A percentile compares a stretch with the other conserved stretches of the same genome.
These are phyloP conservation scores for Cladosporium sp. DNA, from an alignment of 2,329 filamentous ascomycete genomes.

Conservation along the genomic window DNA sequence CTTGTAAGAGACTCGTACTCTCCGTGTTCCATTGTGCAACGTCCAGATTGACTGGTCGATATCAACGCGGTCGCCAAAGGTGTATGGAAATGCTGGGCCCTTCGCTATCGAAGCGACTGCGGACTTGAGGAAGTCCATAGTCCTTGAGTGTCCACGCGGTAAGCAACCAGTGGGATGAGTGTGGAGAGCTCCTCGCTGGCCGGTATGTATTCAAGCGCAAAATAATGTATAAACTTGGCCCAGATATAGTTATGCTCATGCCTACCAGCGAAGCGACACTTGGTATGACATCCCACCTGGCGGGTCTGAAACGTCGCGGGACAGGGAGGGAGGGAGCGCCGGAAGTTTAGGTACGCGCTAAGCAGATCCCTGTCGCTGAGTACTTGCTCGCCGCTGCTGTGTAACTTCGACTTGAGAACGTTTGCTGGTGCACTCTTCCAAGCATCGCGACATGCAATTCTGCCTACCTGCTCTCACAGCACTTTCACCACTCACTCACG, in stretches of 20 bases:
- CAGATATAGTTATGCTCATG: no score
- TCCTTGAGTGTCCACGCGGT: background rate
- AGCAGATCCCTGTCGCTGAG: background rate
- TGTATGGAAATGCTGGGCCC: slow-evolving; percentile 87
- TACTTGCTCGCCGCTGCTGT: background rate
- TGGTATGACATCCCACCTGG: background rate
- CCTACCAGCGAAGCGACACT: background rate
- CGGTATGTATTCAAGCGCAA: no score
- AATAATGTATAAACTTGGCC: no score
- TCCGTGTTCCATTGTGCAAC: slow-evolving; percentile 89
- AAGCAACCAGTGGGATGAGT: background rate
- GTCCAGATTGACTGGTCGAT: slow-evolving; percentile 93
- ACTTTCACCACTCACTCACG: background rate
- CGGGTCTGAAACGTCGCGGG: background rate
- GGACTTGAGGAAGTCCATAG: slow-evolving; percentile 97
- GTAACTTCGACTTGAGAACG: background rate
- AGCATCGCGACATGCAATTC: background rate
- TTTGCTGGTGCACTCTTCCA: background rate
- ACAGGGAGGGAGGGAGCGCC: background rate
- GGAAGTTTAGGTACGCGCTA: background rate
- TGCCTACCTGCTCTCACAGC: background rate
- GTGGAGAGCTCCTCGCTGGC: no score
- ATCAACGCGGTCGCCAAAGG: slow-evolving; percentile 88
- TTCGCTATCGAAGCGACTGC: slow-evolving; percentile 96
- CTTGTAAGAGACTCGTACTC: slow-evolving; percentile 51